Evolutionary conservation across 2,329 filamentous ascomycete genomes (phyloP), one percentile per base, ranked within the genome.

Genomic region (Diplocarpon mali): DNA sequence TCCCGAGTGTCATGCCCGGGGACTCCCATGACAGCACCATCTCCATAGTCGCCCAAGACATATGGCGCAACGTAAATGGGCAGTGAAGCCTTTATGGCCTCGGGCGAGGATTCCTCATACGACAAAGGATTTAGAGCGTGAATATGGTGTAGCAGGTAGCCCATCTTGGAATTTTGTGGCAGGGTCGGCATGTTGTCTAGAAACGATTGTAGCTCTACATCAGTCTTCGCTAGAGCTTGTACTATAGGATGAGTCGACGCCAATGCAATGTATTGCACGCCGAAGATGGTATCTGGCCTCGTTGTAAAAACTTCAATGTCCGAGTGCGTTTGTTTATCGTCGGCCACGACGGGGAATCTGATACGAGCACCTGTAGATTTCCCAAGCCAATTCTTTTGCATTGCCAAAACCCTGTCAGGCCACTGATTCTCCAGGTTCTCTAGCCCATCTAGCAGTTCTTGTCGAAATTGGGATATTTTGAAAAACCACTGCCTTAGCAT

Each of bases 21-120:
- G 7, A 94, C 88, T 35, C 88, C 88, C 87, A 95, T 94, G 2
- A 94, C 83, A 9, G 87, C 87, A 1, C 87, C 87, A 53, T 88
- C 83, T 13, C 87, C 86, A 54, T 93, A 92, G 58, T 88, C 84
- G 20, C 82, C 83, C 5, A 93, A 69, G 10, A 94, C 88, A 59
- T 94, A 94, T 0, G 86, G 81, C 9, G 88, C 85, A 16, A 85
- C 83, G 57, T 83, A 94, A 5, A 94, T 71, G 1, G 87, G 86
- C 5, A 93, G 55, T 7, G 73, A 69, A 52, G 72, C 57, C 58
- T 76, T 72, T 29, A 68, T 69, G 1, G 68, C 66, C n/a, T 70
- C 68, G 1, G 71, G 69, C 0, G 68, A 69, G 1, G 65, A 61
- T 6, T 71, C 68, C 32, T 74, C 67, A 38, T 77, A 73, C 1